Base-by-base conservation (phyloP, 73 alveolate genomes). In the Paramecium octaurelia region DNA sequence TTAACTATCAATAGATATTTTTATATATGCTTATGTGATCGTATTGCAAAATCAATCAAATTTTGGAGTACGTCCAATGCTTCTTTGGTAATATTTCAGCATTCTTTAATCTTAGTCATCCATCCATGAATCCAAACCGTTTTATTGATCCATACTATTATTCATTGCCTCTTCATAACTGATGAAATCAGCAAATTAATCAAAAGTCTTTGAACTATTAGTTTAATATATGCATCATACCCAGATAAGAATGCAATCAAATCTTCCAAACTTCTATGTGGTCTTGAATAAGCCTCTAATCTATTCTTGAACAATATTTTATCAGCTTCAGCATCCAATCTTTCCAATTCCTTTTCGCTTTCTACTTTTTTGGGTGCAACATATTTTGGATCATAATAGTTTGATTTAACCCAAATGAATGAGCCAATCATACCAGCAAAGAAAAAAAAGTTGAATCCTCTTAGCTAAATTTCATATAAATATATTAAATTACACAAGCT, bases 91-190 rank as follows among this genome's bases (percentile, higher is more conserved):
- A 86, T 86, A 86, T 58, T 86, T 86, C 23, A 86, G 89, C 93
- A 86, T 86, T 86, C 93, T 86, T 58, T 86, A 57, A 57, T 86
- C 93, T 46, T 86, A 38, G 16, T 24, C 69, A 8, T 40, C 93
- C 93, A 86, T 86, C 93, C 93, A 86, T 58, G 93, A 86, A 86
- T 86, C 93, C 86, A 86, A 57, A 86, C 93, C 93, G 27, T 46
- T 57, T 40, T 86, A 38, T 34, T 59, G 27, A 58, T 59, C 93
- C 73, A 54, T 86, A 80, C 75, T 80, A 31, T 44, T 48, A 80
- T 80, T 48, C 91, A 80, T 80, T 34, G 91, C 91, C 24, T 80
- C 91, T 24, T 23, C 91, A 80, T 80, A 80, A 44, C 64, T 31
- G 54, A 80, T 80, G 31, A 80, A 80, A 48, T 80, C 91, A 46